Percentiles rank a stretch among this genome's conserved stretches.
These are phyloP conservation scores for Castanea sativa DNA, from an alignment of 306 rosid genomes.

Conservation along the genomic window DNA sequence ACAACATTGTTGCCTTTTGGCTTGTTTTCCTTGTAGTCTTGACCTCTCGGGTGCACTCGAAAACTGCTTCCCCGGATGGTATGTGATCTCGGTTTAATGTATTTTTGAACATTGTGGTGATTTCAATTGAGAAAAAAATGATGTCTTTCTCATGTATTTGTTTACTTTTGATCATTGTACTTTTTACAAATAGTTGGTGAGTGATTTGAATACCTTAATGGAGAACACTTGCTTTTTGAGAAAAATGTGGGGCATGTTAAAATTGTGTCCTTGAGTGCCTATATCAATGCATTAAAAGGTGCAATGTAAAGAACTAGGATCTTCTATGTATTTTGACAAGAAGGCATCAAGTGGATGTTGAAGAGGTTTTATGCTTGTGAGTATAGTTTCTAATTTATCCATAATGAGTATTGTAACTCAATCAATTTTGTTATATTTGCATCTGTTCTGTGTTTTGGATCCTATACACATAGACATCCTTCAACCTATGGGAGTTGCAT, in stretches of 20 bases:
- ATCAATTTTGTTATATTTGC: neutral
- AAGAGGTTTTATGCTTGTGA: neutral
- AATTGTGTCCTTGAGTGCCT: neutral
- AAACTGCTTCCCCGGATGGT: conserved; percentile 43
- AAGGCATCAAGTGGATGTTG: neutral
- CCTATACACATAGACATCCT: neutral
- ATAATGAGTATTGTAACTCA: neutral
- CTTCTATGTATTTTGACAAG: neutral
- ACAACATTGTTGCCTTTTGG: conserved; percentile 58
- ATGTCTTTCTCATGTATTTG: no score
- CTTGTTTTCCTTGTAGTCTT: conserved; percentile 43
- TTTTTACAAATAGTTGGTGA: neutral
- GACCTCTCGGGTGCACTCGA: conserved; percentile 28
- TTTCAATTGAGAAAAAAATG: neutral
- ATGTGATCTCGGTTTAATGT: conserved; percentile 1
- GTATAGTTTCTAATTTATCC: neutral
- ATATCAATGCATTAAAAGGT: no score
- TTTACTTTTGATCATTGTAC: neutral
- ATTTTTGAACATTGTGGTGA: neutral
- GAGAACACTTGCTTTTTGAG: neutral
- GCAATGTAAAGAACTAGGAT: no score
- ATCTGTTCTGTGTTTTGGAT: neutral
- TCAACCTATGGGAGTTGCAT: neutral
- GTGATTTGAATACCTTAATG: neutral
- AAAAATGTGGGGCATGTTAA: neutral